phyloP scores from a whole-genome alignment of 495 filamentous ascomycete species.

The Hypoxylon cercidicola region DNA sequence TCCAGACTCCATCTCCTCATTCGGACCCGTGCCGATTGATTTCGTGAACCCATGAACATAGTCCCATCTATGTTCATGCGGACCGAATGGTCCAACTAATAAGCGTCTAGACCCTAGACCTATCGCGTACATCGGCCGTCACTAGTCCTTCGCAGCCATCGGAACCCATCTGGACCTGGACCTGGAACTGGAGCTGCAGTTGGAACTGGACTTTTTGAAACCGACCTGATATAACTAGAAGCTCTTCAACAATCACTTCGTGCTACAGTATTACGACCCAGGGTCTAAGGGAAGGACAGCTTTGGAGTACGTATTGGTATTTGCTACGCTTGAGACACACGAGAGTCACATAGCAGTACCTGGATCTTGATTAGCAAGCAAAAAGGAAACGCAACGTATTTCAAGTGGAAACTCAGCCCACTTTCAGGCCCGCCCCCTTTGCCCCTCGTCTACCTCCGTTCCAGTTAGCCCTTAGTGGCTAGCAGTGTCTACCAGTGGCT shows the following conservation, averaged over 20 bases:
- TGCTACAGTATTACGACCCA: not conserved
- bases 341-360: conserved; percentile 10
- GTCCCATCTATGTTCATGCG: conserved; percentile 23
- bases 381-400: conserved; percentile 21
- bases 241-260: conserved; percentile 10
- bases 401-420: conserved; percentile 34
- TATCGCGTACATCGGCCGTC: conserved; percentile 31
- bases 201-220: not conserved
- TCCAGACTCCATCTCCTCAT: no score
- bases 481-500: conserved; percentile 14
- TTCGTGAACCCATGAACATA: conserved; percentile 8
- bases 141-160: conserved; percentile 35
- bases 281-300: not conserved
- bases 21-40: conserved; percentile 8
- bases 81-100: conserved; percentile 27
- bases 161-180: conserved; percentile 9
- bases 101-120: conserved; percentile 36
- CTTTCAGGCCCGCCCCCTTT: conserved; percentile 37
- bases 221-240: not conserved
- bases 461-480: not conserved
- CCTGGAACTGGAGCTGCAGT: no score
- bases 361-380: conserved; percentile 7
- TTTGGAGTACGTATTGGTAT: not conserved
- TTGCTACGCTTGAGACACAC: conserved; percentile 21
- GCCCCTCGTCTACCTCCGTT: conserved; percentile 22